Evolutionary conservation across 2,329 filamentous ascomycete genomes (phyloP).

Genomic region (Colletotrichum aenigma): DNA sequence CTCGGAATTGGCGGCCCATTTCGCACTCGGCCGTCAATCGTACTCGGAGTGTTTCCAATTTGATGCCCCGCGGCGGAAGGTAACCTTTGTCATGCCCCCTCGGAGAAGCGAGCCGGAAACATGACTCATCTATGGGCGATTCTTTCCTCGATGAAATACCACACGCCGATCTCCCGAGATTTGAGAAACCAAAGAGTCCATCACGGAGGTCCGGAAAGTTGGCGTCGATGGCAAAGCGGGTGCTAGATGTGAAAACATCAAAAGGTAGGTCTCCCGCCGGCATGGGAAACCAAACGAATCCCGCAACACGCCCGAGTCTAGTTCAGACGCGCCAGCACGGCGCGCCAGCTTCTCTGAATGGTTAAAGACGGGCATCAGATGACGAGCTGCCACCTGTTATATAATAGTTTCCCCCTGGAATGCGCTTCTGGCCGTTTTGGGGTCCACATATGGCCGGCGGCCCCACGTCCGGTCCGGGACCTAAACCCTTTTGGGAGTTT

Average conservation of each 20-base stretch:
- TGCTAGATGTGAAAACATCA: not conserved
- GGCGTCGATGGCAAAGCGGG: not conserved
- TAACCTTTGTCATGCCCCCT: not conserved
- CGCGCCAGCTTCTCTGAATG: not conserved
- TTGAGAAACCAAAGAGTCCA: not conserved
- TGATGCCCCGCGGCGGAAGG: not conserved
- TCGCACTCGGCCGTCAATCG: not conserved
- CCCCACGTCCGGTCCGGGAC: constrained; percentile 8
- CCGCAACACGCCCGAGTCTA: not conserved
- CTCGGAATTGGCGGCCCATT: not conserved
- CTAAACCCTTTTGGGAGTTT: constrained; percentile 25
- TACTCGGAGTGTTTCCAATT: not conserved
- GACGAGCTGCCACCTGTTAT: constrained; percentile 14
- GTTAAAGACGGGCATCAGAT: not conserved
- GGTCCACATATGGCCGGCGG: not conserved
- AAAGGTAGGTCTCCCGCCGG: not conserved
- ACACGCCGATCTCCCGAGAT: not conserved
- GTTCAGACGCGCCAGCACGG: not conserved
- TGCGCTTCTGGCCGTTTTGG: not conserved
- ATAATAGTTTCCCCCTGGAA: constrained; percentile 6
- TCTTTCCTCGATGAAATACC: not conserved
- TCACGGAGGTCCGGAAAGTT: not conserved
- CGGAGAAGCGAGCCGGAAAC: not conserved
- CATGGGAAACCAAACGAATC: not conserved
- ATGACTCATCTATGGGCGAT: not conserved